phyloP scores from a whole-genome alignment of 352 stramenopile species.

The Phytophthora palmivora region DNA sequence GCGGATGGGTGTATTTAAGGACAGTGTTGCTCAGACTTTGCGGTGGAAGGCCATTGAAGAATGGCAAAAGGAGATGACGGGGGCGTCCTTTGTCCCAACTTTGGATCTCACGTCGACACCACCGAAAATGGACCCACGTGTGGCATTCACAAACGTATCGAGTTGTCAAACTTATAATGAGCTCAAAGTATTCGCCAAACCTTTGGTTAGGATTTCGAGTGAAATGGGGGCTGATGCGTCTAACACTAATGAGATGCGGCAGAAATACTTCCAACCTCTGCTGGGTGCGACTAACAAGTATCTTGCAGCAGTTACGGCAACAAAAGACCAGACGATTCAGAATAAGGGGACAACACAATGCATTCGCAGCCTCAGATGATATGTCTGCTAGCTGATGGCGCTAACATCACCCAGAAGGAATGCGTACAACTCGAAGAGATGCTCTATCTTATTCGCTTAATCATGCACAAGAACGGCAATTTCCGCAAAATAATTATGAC shows the following conservation, averaged over 20 bases:
- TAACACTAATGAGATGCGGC: neutral
- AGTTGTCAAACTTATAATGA: neutral
- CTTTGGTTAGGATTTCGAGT: neutral
- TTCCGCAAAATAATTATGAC: constrained; percentile 5
- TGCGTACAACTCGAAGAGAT: constrained; percentile 20
- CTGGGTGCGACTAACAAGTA: constrained; percentile 14
- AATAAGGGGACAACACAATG: neutral
- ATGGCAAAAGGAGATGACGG: constrained; percentile 21
- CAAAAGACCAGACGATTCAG: neutral
- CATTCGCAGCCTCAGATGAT: neutral
- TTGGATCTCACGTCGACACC: constrained; percentile 23
- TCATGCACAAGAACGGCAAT: neutral
- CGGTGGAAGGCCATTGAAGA: neutral
- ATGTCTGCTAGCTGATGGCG: neutral
- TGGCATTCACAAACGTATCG: neutral
- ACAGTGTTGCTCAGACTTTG: constrained; percentile 6
- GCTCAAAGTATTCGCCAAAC: neutral
- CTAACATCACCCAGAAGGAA: constrained; percentile 9
- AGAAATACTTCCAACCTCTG: constrained; percentile 18
- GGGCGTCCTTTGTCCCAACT: constrained; percentile 13
- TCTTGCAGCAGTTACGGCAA: constrained; percentile 2
- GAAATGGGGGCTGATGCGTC: constrained; percentile 3
- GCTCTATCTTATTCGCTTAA: constrained; percentile 14
- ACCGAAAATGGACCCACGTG: constrained; percentile 2
- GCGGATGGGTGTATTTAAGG: constrained; percentile 10